phyloP scores from a whole-genome alignment of 345 rosid species.

The Gossypium australe region DNA sequence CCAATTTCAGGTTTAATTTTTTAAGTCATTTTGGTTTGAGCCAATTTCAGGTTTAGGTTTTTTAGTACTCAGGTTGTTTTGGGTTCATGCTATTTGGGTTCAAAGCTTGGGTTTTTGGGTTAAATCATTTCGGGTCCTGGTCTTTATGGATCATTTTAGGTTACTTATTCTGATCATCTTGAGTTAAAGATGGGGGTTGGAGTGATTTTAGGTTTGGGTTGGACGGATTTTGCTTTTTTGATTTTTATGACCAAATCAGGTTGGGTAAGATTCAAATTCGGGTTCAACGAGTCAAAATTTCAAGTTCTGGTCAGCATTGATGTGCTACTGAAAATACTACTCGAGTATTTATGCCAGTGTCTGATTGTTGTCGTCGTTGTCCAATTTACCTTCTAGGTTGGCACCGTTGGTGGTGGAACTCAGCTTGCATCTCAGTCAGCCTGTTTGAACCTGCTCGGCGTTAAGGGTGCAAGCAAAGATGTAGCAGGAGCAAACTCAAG shows the following conservation, averaged over 20 bases:
- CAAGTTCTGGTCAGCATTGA: not conserved
- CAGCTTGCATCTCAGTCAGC: slow-evolving; percentile 79
- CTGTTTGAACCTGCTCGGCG: slow-evolving; percentile 61
- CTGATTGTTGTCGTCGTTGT: not conserved
- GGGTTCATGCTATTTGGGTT: not conserved
- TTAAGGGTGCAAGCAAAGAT: slow-evolving; percentile 59
- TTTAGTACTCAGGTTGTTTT: not conserved
- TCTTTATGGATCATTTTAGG: not conserved
- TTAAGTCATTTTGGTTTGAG: not conserved
- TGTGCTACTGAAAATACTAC: not conserved
- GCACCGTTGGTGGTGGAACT: slow-evolving; percentile 76
- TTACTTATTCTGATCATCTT: not conserved
- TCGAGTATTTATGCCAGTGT: not conserved
- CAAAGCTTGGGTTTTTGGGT: too few relatives aligned
- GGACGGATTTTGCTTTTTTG: too few relatives aligned
- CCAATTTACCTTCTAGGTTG: slow-evolving; percentile 35
- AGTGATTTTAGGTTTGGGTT: too few relatives aligned
- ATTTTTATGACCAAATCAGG: too few relatives aligned
- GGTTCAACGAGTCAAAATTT: too few relatives aligned
- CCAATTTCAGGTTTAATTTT: not conserved
- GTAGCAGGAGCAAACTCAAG: slow-evolving; percentile 51
- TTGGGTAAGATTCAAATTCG: too few relatives aligned
- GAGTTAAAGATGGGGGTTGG: not conserved
- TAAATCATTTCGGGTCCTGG: too few relatives aligned
- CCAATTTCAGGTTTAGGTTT: not conserved